phyloP scores from a whole-genome alignment of 768 basidiomycete species.

The Harrya chromipes region DNA sequence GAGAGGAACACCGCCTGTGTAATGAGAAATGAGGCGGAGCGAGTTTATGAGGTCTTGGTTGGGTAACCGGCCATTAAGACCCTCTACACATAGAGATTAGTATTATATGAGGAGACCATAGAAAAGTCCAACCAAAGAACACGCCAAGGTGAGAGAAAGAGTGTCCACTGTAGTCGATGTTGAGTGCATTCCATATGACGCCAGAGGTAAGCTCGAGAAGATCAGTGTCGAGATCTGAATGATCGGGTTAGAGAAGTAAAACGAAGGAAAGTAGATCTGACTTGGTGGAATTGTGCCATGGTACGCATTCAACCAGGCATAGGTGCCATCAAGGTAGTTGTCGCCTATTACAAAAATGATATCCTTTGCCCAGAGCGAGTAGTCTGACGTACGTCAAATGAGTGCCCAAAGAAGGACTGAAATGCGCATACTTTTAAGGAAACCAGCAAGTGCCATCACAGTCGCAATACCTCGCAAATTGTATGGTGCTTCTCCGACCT shows the following conservation, averaged over 20 bases:
- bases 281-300: constrained; percentile 68
- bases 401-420: neutral
- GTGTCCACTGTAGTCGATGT: constrained; percentile 94
- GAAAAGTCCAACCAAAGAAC: constrained; percentile 71
- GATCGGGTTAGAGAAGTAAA: neutral
- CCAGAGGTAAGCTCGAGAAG: constrained; percentile 68
- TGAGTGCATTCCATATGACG: constrained; percentile 93
- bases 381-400: constrained; percentile 43
- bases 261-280: constrained; percentile 30
- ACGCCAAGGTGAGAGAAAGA: constrained; percentile 96
- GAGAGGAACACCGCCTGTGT: constrained; percentile 73
- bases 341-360: constrained; percentile 88
- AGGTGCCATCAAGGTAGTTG: constrained; percentile 85
- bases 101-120: constrained; percentile 1
- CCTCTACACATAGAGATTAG: constrained; percentile 54
- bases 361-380: constrained; percentile 94
- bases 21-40: constrained; percentile 64
- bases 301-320: constrained; percentile 87
- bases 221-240: constrained; percentile 62
- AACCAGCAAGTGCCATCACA: constrained; percentile 81
- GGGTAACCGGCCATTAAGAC: constrained; percentile 89
- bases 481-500: constrained; percentile 49
- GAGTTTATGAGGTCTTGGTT: constrained; percentile 96
- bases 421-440: constrained; percentile 65
- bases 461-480: constrained; percentile 87